Evolutionary conservation across 371 early-diverging fungal species (phyloP).

Genomic region (Entomophthora muscae): DNA sequence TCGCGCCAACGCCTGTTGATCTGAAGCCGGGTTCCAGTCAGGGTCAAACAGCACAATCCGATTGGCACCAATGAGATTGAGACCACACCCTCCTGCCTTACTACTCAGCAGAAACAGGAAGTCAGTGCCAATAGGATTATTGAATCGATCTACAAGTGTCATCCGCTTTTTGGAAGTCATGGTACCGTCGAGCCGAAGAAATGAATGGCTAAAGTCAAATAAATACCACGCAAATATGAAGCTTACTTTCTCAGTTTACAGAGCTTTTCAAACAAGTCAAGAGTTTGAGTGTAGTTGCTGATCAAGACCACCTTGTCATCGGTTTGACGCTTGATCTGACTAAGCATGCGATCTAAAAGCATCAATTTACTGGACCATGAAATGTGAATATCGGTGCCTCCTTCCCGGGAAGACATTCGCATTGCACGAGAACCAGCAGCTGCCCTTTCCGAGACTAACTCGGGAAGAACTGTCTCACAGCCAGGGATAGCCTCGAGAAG

Average conservation of each 20-base stretch:
- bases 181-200: constrained; percentile 79
- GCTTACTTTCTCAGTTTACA: constrained; percentile 52
- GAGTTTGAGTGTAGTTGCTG: constrained; percentile 93
- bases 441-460: not conserved
- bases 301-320: constrained; percentile 91
- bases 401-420: constrained; percentile 12
- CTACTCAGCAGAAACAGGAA: constrained; percentile 90
- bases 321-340: constrained; percentile 44
- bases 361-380: constrained; percentile 78
- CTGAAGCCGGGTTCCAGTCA: constrained; percentile 31
- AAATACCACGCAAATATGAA: not conserved
- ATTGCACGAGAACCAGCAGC: not conserved
- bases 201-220: constrained; percentile 31
- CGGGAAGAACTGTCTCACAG: constrained; percentile 35
- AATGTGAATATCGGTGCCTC: constrained; percentile 28
- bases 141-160: constrained; percentile 86
- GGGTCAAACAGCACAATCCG: constrained; percentile 87
- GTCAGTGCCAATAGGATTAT: constrained; percentile 63
- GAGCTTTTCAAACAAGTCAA: constrained; percentile 81
- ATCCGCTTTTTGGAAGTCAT: constrained; percentile 81
- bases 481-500: constrained; percentile 47
- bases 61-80: constrained; percentile 95
- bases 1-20: constrained; percentile 78
- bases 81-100: constrained; percentile 96
- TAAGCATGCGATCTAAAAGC: constrained; percentile 55